phyloP scores from a whole-genome alignment of 176 grass and related monocot species.

The Dendrocalamus sinicus region DNA sequence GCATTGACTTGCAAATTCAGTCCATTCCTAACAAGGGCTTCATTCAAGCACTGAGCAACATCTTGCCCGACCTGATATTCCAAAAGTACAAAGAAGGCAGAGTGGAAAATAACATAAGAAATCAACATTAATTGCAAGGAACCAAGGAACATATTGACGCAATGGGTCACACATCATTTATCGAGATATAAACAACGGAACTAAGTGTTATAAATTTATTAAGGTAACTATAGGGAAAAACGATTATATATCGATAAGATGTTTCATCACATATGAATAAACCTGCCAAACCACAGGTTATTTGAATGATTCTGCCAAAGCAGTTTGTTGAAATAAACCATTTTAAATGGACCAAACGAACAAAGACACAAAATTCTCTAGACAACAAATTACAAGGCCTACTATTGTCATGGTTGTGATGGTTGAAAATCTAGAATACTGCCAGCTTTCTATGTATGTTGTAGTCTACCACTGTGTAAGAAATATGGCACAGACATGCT shows the following conservation, averaged over 20 bases:
- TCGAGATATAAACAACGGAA: neutral
- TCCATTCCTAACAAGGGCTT: conserved; percentile 77
- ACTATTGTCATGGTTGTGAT: neutral
- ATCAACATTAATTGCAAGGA: neutral
- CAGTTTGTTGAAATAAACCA: neutral
- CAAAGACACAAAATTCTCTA: neutral
- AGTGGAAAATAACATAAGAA: neutral
- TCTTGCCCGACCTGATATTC: conserved; percentile 68
- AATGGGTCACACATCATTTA: neutral
- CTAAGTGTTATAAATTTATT: neutral
- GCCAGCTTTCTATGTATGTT: neutral
- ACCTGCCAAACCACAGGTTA: neutral
- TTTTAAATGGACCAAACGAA: neutral
- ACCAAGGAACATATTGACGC: neutral
- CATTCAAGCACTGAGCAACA: conserved; percentile 79
- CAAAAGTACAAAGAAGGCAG: conserved; percentile 26
- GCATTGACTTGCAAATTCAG: conserved; percentile 71
- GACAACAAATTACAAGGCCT: conserved; percentile 17
- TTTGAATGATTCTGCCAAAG: neutral
- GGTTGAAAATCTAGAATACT: neutral
- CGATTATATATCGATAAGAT: neutral
- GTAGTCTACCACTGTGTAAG: neutral
- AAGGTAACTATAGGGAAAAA: neutral
- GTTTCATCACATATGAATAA: neutral
- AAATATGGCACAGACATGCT: neutral